Conservation (phyloP, 805 yeast genomes). For the Wickerhamomyces xylosicus region DNA sequence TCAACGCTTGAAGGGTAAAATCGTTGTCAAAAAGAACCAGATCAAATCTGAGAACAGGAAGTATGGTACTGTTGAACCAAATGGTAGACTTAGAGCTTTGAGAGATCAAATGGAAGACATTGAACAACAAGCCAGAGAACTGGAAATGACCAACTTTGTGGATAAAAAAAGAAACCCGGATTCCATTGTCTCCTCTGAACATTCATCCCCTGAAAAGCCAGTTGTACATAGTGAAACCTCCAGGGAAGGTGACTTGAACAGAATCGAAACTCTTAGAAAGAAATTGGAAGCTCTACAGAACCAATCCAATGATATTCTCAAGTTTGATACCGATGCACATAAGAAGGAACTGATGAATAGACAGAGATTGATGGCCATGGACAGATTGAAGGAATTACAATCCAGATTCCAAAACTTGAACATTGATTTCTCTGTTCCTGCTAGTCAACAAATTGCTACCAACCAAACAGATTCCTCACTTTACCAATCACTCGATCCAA, state of each 20-base stretch:
- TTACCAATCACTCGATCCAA: conserved; percentile 24
- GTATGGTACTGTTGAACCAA: conserved; percentile 62
- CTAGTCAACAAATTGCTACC: conserved; percentile 7
- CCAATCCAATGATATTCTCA: conserved; percentile 70
- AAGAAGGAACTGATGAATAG: conserved; percentile 46
- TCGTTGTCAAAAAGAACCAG: conserved; percentile 28
- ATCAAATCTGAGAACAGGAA: conserved; percentile 33
- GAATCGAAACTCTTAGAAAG: conserved; percentile 43
- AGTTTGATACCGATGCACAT: conserved; percentile 41
- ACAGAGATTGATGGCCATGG: conserved; percentile 58
- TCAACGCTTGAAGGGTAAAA: conserved; percentile 28
- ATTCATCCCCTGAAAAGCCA: conserved; percentile 19
- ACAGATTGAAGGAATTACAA: conserved; percentile 63
- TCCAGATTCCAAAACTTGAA: conserved; percentile 54
- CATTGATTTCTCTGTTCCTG: conserved; percentile 32
- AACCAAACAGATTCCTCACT: background rate
- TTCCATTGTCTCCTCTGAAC: conserved; percentile 10
- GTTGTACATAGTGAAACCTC: conserved; percentile 1
- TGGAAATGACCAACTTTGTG: conserved; percentile 78
- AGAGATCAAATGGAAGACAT: conserved; percentile 79
- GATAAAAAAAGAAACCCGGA: conserved; percentile 25
- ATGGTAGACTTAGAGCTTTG: conserved; percentile 60
- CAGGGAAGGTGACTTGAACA: conserved; percentile 42
- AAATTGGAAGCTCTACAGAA: conserved; percentile 53
- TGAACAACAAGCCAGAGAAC: conserved; percentile 73